Evolutionary conservation across 2,329 filamentous ascomycete species (phyloP).

Genomic region (Colletotrichum magnum): DNA sequence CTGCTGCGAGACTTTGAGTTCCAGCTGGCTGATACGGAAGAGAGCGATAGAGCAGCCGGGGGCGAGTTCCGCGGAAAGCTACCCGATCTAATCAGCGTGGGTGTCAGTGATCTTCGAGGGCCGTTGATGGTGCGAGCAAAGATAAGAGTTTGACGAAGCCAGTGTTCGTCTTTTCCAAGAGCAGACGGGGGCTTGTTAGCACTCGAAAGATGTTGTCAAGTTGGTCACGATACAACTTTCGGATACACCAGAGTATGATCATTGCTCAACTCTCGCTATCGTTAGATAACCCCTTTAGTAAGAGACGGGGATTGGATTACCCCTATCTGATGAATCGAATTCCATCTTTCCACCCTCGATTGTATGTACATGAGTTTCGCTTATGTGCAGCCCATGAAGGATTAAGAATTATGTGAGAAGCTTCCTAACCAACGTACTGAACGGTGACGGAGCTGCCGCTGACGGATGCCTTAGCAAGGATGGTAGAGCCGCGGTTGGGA

Average conservation of each 20-base stretch:
- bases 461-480: slow-evolving; percentile 35
- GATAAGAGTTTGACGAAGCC: background rate
- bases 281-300: background rate
- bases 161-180: background rate
- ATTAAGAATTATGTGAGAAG: background rate
- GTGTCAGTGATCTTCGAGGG: slow-evolving; percentile 18
- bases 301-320: background rate
- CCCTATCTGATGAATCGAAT: background rate
- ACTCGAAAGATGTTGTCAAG: no score
- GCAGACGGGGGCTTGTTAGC: no score
- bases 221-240: no score
- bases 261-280: background rate
- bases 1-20: slow-evolving; percentile 19
- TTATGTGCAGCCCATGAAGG: no score
- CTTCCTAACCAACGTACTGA: slow-evolving; percentile 24
- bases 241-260: background rate
- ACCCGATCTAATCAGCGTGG: slow-evolving; percentile 18
- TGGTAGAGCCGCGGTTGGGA: slow-evolving; percentile 5
- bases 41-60: no score
- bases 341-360: background rate
- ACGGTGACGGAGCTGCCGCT: slow-evolving; percentile 37
- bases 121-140: slow-evolving; percentile 11
- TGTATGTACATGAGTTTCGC: background rate
- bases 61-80: background rate
- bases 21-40: slow-evolving; percentile 23